phyloP scores from a whole-genome alignment of 495 filamentous ascomycete species.

The Podospora australis region DNA sequence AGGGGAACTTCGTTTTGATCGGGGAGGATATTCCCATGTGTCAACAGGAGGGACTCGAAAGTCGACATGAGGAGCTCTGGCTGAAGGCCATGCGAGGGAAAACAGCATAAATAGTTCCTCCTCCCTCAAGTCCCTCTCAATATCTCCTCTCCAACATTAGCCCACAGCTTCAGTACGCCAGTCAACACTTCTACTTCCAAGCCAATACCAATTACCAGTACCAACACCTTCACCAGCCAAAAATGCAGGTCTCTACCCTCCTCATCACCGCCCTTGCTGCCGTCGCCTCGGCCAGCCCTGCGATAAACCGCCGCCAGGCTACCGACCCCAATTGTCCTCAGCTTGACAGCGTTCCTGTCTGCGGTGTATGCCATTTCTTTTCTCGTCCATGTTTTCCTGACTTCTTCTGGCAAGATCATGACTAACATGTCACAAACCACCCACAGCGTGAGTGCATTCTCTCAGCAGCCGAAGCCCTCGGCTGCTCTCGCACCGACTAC shows the following conservation, averaged over 20 bases:
- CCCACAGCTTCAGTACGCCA: not conserved
- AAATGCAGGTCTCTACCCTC: conserved; percentile 10
- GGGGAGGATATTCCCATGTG: not conserved
- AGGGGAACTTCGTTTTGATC: not conserved
- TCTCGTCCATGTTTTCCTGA: not conserved
- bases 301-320: conserved; percentile 1
- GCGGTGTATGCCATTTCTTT: conserved; percentile 6
- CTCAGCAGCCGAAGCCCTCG: not conserved
- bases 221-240: not conserved
- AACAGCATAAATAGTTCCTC: conserved; percentile 3
- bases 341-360: conserved; percentile 2
- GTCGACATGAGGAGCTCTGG: not conserved
- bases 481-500: conserved; percentile 5
- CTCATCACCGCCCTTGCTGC: conserved; percentile 5
- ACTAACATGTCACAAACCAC: not conserved
- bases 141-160: not conserved
- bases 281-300: conserved; percentile 5
- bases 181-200: not conserved
- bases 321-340: conserved; percentile 9
- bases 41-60: too few species aligned
- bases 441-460: conserved; percentile 2
- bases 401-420: not conserved
- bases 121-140: not conserved
- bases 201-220: not conserved
- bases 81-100: not conserved